Evolutionary conservation across 352 stramenopile genomes (phyloP).

Genomic region (Pythium aphanidermatum): DNA sequence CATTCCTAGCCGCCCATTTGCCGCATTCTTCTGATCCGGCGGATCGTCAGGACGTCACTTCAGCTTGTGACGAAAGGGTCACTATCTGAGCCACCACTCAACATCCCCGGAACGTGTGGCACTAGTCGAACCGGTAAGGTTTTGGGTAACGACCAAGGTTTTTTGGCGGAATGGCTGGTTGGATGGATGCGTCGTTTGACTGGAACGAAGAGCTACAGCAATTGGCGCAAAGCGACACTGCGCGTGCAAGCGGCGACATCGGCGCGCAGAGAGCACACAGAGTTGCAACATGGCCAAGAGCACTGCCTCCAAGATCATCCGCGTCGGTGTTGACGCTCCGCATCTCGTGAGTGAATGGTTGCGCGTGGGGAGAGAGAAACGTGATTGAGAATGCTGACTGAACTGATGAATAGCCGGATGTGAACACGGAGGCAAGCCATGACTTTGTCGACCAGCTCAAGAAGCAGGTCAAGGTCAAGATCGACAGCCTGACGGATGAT

Average conservation of each 20-base stretch:
- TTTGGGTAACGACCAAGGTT: constrained; percentile 14
- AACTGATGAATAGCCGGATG: constrained; percentile 42
- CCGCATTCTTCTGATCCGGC: constrained; percentile 3
- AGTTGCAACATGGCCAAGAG: constrained; percentile 53
- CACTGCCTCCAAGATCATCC: constrained; percentile 59
- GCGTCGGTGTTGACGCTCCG: constrained; percentile 64
- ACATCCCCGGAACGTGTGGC: constrained; percentile 13
- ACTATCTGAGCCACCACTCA: constrained; percentile 3
- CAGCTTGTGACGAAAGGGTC: background rate
- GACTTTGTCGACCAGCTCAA: constrained; percentile 80
- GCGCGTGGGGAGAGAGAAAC: background rate
- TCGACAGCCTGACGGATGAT: constrained; percentile 77
- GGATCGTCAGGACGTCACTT: background rate
- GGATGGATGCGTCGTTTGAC: constrained; percentile 29
- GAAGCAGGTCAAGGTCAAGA: constrained; percentile 82
- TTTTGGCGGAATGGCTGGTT: constrained; percentile 22
- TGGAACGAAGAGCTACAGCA: constrained; percentile 15
- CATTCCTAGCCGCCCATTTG: constrained; percentile 13
- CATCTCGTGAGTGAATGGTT: constrained; percentile 55
- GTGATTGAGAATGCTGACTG: background rate
- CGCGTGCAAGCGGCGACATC: constrained; percentile 2
- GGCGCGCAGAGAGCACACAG: constrained; percentile 3
- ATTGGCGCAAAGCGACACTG: constrained; percentile 16
- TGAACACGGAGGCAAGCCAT: constrained; percentile 64
- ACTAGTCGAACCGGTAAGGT: constrained; percentile 5